Base-by-base conservation (phyloP, 2,329 filamentous ascomycete species). In the Raffaelea albimanens region DNA sequence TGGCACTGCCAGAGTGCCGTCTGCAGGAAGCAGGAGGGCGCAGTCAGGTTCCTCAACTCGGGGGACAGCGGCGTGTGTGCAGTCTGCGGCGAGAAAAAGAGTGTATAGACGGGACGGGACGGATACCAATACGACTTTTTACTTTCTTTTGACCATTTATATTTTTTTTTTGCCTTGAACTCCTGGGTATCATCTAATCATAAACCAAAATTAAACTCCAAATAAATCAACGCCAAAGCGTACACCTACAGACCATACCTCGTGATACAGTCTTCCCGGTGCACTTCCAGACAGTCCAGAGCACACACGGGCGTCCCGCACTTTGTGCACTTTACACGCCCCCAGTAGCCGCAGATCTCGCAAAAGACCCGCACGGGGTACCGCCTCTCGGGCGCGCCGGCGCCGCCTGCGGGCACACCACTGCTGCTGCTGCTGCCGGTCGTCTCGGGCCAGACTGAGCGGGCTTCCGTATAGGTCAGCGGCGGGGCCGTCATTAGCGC, bases 341-440 rank as follows among this genome's bases (percentile, higher is more conserved):
- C 86, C 85, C 86, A 90, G 64, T 89, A 90, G 14, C 86, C 86
- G 59, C 86, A 91, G 29, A 88, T 79, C 59, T 83, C 83, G 64
- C 86, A 91, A 62, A 90, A 91, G 33, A 69, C 67, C 50, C 85
- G 71, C 42, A 69, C 68, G 2, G 83, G 82, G 53, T 80, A 80
- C 57, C 61, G n/a, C 57, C 58, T 67, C 67, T 73, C 23, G 55
- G 59, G 2, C 70, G 76, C 46, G 70, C 65, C 36, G 43, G 11
- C 40, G 21, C 22, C 45, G 14, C 39, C 8, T 22, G n/a, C 25
- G 18, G 31, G 21, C 21, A 23, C 42, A 10, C 16, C 20, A n/a
- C n/a, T n/a, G n/a, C n/a, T n/a, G 31, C 31, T 10, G 14, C 34
- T 16, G 34, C 7, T 5, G 43, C 23, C 21, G 33, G 8, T 21